Conservation (phyloP, 768 basidiomycete genomes). For the Pleurotus pulmonarius region DNA sequence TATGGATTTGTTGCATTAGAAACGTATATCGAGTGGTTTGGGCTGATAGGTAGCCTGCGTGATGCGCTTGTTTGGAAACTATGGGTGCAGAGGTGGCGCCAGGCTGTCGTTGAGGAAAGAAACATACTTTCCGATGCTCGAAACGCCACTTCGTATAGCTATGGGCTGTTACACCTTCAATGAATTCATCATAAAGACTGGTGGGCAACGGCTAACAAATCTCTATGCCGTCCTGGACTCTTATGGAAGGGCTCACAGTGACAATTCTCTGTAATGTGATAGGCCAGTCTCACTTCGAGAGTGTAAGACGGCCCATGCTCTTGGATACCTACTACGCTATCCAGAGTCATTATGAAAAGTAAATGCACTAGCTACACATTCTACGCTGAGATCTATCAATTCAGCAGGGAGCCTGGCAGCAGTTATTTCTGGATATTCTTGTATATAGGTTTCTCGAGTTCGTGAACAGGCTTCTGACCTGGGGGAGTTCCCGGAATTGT, state of each 20-base stretch:
- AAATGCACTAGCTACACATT: slow-evolving; percentile 1
- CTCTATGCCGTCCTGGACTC: too few species aligned
- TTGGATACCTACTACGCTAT: not conserved
- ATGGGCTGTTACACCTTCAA: too few species aligned
- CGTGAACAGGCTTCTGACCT: slow-evolving; percentile 83
- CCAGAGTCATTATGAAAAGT: not conserved
- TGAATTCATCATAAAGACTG: not conserved
- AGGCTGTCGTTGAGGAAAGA: not conserved
- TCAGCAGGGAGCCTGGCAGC: not conserved
- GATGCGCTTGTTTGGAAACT: not conserved
- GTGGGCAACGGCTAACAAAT: not conserved
- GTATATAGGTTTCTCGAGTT: slow-evolving; percentile 82
- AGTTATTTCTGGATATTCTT: slow-evolving; percentile 77
- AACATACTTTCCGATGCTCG: not conserved
- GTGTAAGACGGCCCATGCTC: too few species aligned
- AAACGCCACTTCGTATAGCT: not conserved
- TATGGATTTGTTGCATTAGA: slow-evolving; percentile 79
- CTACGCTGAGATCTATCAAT: not conserved
- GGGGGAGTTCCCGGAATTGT: slow-evolving; percentile 85
- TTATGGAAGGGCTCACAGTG: too few species aligned
- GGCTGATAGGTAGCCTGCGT: slow-evolving; percentile 15
- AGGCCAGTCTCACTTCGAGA: too few species aligned
- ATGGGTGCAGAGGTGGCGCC: not conserved
- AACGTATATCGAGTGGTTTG: slow-evolving; percentile 57
- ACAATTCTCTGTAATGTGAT: too few species aligned